These are phyloP conservation scores for Fusarium pilosicola DNA, from an alignment of 2,329 filamentous ascomycete species.

Conservation along the genomic window DNA sequence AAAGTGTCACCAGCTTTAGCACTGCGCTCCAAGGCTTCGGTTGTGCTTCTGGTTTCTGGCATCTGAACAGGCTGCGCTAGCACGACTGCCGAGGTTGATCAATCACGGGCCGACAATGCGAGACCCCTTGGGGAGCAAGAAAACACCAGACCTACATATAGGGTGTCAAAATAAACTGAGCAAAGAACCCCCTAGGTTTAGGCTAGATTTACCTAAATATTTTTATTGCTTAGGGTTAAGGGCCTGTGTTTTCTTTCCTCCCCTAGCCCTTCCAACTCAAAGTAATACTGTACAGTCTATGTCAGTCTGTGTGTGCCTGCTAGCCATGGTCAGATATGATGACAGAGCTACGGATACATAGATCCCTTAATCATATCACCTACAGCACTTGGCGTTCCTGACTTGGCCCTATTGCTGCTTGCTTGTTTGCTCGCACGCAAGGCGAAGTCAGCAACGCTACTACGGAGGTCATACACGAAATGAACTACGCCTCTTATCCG, in stretches of 20 bases:
- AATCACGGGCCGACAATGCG: conserved; percentile 15
- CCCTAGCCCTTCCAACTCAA: conserved; percentile 1
- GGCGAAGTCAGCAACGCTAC: conserved; percentile 1
- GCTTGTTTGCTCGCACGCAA: neutral
- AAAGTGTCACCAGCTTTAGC: conserved; percentile 11
- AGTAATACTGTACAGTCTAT: neutral
- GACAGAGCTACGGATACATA: neutral
- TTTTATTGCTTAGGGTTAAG: no score
- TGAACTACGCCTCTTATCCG: conserved; percentile 23
- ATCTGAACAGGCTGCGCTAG: conserved; percentile 26
- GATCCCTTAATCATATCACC: neutral
- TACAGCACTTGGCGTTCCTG: neutral
- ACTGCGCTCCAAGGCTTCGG: conserved; percentile 22
- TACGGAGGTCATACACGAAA: neutral
- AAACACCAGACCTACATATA: no score
- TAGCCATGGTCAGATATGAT: neutral
- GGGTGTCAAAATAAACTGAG: no score
- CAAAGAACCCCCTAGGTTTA: no score
- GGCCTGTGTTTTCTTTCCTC: no score
- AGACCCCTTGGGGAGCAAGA: neutral
- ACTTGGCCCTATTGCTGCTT: neutral
- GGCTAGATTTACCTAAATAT: no score
- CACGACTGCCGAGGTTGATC: conserved; percentile 26
- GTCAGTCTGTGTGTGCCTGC: neutral
- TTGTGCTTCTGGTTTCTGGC: conserved; percentile 32